phyloP scores from a whole-genome alignment of 768 basidiomycete species.

The Cubamyces sp. region DNA sequence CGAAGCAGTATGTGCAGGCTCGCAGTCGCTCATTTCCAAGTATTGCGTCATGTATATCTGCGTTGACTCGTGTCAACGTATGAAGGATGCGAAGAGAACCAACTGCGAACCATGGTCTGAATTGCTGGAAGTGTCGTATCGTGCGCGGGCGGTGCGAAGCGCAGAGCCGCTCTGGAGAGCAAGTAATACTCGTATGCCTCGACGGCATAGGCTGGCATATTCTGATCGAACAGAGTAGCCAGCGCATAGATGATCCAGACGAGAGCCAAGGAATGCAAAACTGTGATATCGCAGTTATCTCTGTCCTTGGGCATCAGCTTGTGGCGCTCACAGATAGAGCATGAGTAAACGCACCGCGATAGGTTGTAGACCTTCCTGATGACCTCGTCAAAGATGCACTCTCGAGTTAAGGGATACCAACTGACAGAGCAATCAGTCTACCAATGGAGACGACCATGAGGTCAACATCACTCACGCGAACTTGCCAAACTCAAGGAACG shows the following conservation, averaged over 20 bases:
- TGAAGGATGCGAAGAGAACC: conserved; percentile 27
- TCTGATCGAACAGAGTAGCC: conserved; percentile 62
- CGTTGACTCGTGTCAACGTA: conserved; percentile 37
- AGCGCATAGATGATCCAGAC: conserved; percentile 71
- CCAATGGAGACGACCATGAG: background rate
- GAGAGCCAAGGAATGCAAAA: conserved; percentile 61
- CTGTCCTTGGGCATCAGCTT: background rate
- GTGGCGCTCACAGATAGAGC: too few species aligned
- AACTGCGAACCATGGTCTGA: conserved; percentile 50
- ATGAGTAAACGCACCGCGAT: conserved; percentile 41
- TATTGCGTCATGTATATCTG: conserved; percentile 51
- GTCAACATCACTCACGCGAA: conserved; percentile 49
- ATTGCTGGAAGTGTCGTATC: conserved; percentile 60
- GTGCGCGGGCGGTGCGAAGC: conserved; percentile 48
- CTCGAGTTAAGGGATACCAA: conserved; percentile 55
- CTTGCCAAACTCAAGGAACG: conserved; percentile 66
- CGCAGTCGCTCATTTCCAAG: conserved; percentile 58
- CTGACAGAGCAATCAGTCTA: conserved; percentile 37
- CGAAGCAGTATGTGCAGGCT: conserved; percentile 43
- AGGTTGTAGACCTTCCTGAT: conserved; percentile 57
- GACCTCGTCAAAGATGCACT: conserved; percentile 61
- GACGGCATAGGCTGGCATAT: conserved; percentile 48
- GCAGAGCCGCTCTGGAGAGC: conserved; percentile 56
- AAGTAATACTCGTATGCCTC: conserved; percentile 67
- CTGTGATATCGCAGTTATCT: conserved; percentile 36